A percentile compares a stretch with the other conserved stretches of the same genome.
Conservation (phyloP, 1,284 basidiomycete genomes). For the Moniliella sp. region DNA sequence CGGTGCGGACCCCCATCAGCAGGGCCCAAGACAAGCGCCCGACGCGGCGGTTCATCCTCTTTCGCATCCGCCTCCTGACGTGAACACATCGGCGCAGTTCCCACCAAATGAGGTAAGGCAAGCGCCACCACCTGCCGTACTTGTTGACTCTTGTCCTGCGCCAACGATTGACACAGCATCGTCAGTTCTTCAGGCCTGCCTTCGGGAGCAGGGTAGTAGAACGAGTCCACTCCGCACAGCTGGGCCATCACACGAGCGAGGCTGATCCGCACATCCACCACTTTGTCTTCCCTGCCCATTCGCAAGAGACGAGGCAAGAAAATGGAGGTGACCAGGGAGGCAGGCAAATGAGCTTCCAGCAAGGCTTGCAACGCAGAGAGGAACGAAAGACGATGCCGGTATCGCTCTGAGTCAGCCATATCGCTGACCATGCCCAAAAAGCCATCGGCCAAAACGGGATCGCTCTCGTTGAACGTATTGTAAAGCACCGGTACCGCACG, state of each 20-base stretch:
- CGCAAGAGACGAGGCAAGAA: slow-evolving; percentile 44
- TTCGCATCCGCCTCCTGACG: slow-evolving; percentile 1
- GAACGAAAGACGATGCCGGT: slow-evolving; percentile 22
- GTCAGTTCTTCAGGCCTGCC: slow-evolving; percentile 12
- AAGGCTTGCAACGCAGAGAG: slow-evolving; percentile 16
- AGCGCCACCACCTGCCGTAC: slow-evolving; percentile 14
- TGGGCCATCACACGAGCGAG: slow-evolving; percentile 49
- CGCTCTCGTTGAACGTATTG: slow-evolving; percentile 15
- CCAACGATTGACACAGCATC: slow-evolving; percentile 14
- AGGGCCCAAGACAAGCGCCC: slow-evolving; percentile 21
- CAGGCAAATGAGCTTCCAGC: slow-evolving; percentile 12
- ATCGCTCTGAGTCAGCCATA: slow-evolving; percentile 16
- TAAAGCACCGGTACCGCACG: slow-evolving; percentile 37
- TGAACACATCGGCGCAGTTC: too few species aligned
- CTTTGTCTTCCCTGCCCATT: slow-evolving; percentile 46
- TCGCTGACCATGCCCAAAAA: slow-evolving; percentile 29
- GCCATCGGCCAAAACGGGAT: slow-evolving; percentile 17
- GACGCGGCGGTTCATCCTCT: not conserved
- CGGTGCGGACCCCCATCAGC: slow-evolving; percentile 11
- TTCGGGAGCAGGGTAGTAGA: slow-evolving; percentile 18
- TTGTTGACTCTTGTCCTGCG: slow-evolving; percentile 11
- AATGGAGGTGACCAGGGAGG: slow-evolving; percentile 40
- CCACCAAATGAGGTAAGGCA: slow-evolving; percentile 7
- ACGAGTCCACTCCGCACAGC: slow-evolving; percentile 38
- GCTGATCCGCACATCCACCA: slow-evolving; percentile 68